Base-by-base conservation (phyloP, 1,284 basidiomycete genomes). In the Fomitopsis pinicola region DNA sequence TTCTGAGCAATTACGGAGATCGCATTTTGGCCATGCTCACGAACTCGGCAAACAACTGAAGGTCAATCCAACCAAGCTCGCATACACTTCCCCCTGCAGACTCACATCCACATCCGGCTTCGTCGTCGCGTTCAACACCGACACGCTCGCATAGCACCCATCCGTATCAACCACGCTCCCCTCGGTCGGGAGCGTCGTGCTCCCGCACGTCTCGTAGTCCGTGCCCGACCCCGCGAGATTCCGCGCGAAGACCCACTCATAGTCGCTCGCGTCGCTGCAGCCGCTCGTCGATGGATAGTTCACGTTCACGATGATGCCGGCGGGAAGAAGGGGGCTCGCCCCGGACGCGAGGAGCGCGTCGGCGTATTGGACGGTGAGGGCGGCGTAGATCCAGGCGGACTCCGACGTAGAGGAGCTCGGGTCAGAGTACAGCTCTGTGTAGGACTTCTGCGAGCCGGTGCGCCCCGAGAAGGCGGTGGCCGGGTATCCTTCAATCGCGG, bases 381-480 rank as follows among this genome's bases (percentile, higher is more conserved):
- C 59, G 17, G 81, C 74, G 71, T 82, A 82, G 61, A 78, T 71
- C 55, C 71, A 67, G 8, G 80, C 77, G 6, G 80, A 73, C n/a
- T 69, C 58, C 30, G 77, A 76, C 15, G 75, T 72, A 26, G 68
- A 45, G 10, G 72, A 68, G 26, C 67, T 73, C 9, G 78, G 74
- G 35, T 72, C 65, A 30, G 69, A 67, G 42, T 68, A 54, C 64
- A 83, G 78, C 8, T 78, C 80, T 2, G 80, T 83, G 70, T 77
- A 84, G 14, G 80, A 79, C 15, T 78, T 76, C 58, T 77, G 72
- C 0, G 77, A 72, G 19, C 72, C 76, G 26, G 74, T 74, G 10
- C 66, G 64, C 9, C 79, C 82, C 7, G 80, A 82, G 72, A 84
- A 82, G 1, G 82, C 82, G 45, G 79, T 73, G 5, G 82, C 77